These are phyloP conservation scores for Achlya hypogyna DNA, from an alignment of 352 stramenopile species.

Conservation along the genomic window DNA sequence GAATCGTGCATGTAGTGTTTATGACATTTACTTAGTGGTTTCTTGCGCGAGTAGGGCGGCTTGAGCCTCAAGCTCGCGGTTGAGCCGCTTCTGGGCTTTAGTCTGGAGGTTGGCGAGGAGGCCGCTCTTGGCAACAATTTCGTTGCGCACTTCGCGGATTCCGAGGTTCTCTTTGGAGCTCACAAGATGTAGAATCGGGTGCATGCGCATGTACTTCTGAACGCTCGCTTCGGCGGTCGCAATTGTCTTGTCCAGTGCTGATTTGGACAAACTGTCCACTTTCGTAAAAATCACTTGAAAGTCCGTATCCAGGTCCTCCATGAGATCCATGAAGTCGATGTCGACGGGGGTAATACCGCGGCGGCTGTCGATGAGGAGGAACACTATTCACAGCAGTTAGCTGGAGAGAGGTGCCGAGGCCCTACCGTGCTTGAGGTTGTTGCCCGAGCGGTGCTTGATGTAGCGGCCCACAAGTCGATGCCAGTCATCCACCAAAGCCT, in stretches of 20 bases:
- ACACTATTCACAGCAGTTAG: slow-evolving; percentile 34
- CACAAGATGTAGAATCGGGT: slow-evolving; percentile 67
- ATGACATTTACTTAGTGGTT: too few species aligned
- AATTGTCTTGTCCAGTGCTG: slow-evolving; percentile 10
- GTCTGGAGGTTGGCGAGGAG: slow-evolving; percentile 27
- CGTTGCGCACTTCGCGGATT: slow-evolving; percentile 63
- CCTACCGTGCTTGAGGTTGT: slow-evolving; percentile 67
- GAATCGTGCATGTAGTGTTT: too few species aligned
- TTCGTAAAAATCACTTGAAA: slow-evolving; percentile 91
- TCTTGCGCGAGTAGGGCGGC: neutral
- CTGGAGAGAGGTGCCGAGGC: slow-evolving; percentile 28
- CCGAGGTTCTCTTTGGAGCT: slow-evolving; percentile 73
- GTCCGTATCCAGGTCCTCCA: slow-evolving; percentile 65
- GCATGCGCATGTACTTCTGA: slow-evolving; percentile 45
- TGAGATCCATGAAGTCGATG: slow-evolving; percentile 81
- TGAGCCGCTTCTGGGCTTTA: neutral
- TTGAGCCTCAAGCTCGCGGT: slow-evolving; percentile 2
- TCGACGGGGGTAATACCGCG: slow-evolving; percentile 70
- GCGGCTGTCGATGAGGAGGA: slow-evolving; percentile 26
- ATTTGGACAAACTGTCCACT: slow-evolving; percentile 42
- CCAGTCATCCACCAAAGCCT: slow-evolving; percentile 63
- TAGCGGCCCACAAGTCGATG: slow-evolving; percentile 74
- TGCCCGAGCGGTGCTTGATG: slow-evolving; percentile 44
- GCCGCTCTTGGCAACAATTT: slow-evolving; percentile 55
- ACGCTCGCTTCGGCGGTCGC: slow-evolving; percentile 1